These are phyloP conservation scores for Amborella trichopoda DNA, from an alignment of 164 flowering plant genomes.

Conservation along the genomic window DNA sequence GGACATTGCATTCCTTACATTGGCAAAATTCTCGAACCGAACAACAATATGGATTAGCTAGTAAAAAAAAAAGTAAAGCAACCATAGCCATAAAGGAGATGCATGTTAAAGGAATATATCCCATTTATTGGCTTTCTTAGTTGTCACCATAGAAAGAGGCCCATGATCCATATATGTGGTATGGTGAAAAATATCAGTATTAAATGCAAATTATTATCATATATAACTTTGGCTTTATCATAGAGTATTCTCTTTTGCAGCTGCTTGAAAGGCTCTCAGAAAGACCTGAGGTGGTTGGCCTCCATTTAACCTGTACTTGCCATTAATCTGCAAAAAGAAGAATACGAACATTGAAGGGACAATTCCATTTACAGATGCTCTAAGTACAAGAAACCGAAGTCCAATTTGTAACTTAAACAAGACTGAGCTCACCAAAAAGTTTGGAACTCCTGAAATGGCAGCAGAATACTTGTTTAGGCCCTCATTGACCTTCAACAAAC, in stretches of 20 bases:
- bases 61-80: too few relatives aligned
- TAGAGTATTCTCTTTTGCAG: conserved; percentile 17
- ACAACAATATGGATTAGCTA: too few relatives aligned
- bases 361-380: background rate
- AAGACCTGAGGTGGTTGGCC: conserved; percentile 84
- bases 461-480: conserved; percentile 51
- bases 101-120: too few relatives aligned
- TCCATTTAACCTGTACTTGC: conserved; percentile 58
- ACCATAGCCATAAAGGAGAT: too few relatives aligned
- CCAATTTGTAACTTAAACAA: background rate
- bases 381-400: background rate
- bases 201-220: too few relatives aligned
- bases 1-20: too few relatives aligned
- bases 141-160: too few relatives aligned
- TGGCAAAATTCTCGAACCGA: too few relatives aligned
- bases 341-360: too few relatives aligned
- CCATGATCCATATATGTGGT: too few relatives aligned
- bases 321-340: conserved; percentile 50
- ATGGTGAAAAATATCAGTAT: too few relatives aligned
- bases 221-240: background rate
- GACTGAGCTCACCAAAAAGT: conserved; percentile 47
- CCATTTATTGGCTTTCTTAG: too few relatives aligned
- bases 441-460: conserved; percentile 62
- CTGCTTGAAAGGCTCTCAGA: conserved; percentile 50
- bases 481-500: conserved; percentile 42